Base-by-base conservation (phyloP, 1,284 basidiomycete species). In the Porodaedalea pini region DNA sequence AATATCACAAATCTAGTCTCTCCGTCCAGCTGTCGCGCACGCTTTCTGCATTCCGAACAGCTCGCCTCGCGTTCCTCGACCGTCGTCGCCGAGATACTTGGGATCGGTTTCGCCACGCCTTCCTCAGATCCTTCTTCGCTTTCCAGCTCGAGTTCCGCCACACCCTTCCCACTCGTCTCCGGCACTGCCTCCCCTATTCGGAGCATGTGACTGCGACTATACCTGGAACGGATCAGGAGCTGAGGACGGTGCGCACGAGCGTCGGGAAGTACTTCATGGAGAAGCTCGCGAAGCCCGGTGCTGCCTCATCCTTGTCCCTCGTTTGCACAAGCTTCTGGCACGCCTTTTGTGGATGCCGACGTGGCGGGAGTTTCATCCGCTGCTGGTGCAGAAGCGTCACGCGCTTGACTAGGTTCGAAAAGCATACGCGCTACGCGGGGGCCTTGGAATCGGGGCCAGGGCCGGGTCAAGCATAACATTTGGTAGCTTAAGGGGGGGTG, bases 21-120 rank as follows among this genome's bases (percentile, higher is more conserved):
- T n/a, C n/a, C 40, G 25, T 61, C 19, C 62, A 90, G 88, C 3
- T 88, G 90, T 69, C 83, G 90, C 58, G 85, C 86, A 7, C 80
- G 88, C 15, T 78, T 81, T 63, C 85, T 89, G 37, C 83, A 84
- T 3, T 81, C 87, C 4, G 91, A 90, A 73, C 78, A 79, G 48
- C 78, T 90, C 43, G 76, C 82, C 7, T 79, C 77, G 23, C 82
- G 82, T 66, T 86, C 86, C 19, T 73, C 85, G 19, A 70, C 78
- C 37, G 83, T 86, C 37, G 82, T 92, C 41, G 80, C 85, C 51
- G 88, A 92, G 69, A 88, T 92, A 58, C 79, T 92, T 21, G 90
- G 90, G 10, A 78, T 92, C 43, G 58, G 64, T 10, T 76, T 81
- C 5, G 69, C 72, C 4, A 61, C 73, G 11, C 71, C 78, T 5